These are phyloP conservation scores for Rhizophagus clarus DNA, from an alignment of 192 early-diverging fungal species.

Conservation along the genomic window DNA sequence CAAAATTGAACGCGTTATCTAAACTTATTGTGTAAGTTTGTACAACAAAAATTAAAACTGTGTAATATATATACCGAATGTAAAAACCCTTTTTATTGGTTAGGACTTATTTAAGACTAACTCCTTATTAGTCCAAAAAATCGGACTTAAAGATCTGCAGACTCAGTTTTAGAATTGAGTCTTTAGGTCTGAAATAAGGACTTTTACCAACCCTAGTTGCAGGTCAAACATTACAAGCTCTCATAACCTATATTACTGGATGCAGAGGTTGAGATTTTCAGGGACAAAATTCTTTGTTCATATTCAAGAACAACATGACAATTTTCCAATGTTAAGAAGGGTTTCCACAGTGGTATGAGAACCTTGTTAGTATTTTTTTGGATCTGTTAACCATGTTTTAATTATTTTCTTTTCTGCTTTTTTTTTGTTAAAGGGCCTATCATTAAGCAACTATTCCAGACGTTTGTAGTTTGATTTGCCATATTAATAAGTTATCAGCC, in stretches of 20 bases:
- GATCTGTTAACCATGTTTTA: not conserved
- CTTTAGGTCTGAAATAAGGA: no score
- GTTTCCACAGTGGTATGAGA: not conserved
- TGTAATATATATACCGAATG: no score
- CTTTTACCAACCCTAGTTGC: no score
- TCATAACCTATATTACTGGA: not conserved
- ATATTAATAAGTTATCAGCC: not conserved
- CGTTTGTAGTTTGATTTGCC: not conserved
- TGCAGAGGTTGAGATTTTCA: not conserved
- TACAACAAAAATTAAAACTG: no score
- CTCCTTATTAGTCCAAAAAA: no score
- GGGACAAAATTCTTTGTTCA: not conserved
- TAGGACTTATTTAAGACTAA: no score
- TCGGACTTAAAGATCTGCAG: no score
- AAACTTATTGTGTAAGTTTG: no score
- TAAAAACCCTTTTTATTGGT: no score
- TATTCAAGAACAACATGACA: not conserved
- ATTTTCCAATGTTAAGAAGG: not conserved
- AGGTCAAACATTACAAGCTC: not conserved
- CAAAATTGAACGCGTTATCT: no score
- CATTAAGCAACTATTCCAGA: not conserved
- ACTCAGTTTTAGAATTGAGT: no score
- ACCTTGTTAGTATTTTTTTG: not conserved
- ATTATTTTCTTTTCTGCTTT: not conserved
- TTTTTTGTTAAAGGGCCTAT: not conserved